Percentiles rank a stretch among this genome's conserved stretches.
Evolutionary conservation across 257 asterid species (phyloP).

Genomic region (Rauvolfia tetraphylla): DNA sequence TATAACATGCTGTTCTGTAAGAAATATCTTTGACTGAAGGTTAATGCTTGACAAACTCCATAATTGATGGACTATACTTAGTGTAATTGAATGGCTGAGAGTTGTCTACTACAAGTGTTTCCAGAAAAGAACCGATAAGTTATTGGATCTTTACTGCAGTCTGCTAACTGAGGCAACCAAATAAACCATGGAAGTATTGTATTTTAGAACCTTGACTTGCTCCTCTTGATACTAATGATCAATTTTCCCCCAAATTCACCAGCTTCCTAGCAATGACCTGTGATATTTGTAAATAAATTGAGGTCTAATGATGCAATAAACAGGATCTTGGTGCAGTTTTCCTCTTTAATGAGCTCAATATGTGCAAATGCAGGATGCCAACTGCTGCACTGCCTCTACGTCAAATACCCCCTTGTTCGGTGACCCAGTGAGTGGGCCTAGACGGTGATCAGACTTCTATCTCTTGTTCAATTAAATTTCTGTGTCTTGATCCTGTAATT

Average conservation of each 20-base stretch:
- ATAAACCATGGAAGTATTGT: background rate
- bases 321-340: background rate
- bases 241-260: background rate
- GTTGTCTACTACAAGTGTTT: background rate
- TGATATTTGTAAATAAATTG: background rate
- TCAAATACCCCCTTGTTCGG: constrained; percentile 26
- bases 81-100: background rate
- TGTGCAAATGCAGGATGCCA: constrained; percentile 32
- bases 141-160: background rate
- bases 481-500: background rate
- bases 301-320: background rate
- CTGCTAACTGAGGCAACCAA: too few relatives aligned
- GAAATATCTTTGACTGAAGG: background rate
- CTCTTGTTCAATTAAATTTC: background rate
- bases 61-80: background rate
- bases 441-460: constrained; percentile 10
- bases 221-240: background rate
- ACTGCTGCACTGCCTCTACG: constrained; percentile 15
- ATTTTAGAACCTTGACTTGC: background rate
- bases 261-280: background rate
- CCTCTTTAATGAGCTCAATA: constrained; percentile 6
- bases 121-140: background rate
- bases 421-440: constrained; percentile 26
- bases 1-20: background rate
- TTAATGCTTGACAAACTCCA: background rate